Base-by-base conservation (phyloP, 2,329 filamentous ascomycete genomes). In the Trichoderma sp. region DNA sequence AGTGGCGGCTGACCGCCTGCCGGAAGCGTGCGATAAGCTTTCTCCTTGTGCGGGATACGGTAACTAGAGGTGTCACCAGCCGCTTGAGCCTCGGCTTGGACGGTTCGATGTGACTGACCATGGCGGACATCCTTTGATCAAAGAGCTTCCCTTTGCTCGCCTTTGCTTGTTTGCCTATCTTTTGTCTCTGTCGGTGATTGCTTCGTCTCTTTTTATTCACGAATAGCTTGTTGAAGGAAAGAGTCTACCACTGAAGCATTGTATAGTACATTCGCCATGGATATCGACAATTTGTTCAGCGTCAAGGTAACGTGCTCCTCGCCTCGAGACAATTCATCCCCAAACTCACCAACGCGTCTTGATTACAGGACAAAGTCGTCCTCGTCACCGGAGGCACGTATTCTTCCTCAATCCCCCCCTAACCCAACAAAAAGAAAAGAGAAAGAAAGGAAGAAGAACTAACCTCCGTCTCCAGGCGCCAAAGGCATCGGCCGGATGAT, bases 401-500 rank as follows among this genome's bases (percentile, higher is more conserved):
- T 19, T 17, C 4, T 9, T 41, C 43, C 51, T 39, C 26, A 47
- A 63, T 24, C 39, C 48, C 5, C 15, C 50, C 12, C n/a, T 26
- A 12, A n/a, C 28, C 28, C 3, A 7, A 43, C 1, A 15, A 17
- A 43, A 43, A 43, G 10, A 43, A 43, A 43, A 3, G 15, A 43
- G 4, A 3, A 43, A 43, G 4, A 43, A 12, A 3, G n/a, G 21
- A 24, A 24, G 21, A 24, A 24, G 21, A 19, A 1, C 59, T 52
- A n/a, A 61, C 45, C 26, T 30, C 43, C 15, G 5, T 28, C 17
- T 14, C 7, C 62, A 76, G 79, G 83, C 60, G 83, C 81, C 52
- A 85, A 88, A 72, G 87, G 87, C 68, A 85, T 90, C 68, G 88
- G 88, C 17, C 84, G 83, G 66, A 90, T 90, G 87, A 90, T 90